Percentiles rank a stretch among this genome's conserved stretches.
Conservation (phyloP, 2,329 filamentous ascomycete species). For the Alternaria sp. region DNA sequence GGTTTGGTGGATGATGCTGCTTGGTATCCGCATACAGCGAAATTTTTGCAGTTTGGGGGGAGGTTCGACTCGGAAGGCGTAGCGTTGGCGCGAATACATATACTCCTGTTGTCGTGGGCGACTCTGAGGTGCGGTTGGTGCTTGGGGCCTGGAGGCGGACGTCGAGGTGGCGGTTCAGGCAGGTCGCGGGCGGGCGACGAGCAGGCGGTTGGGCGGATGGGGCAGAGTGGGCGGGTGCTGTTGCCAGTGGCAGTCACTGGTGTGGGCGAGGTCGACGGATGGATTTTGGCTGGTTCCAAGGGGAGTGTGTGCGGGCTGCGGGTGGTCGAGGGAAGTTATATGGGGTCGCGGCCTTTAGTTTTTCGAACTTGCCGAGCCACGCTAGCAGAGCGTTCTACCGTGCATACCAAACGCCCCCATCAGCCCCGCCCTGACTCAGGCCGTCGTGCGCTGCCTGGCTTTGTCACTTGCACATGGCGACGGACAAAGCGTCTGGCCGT, state of each 20-base stretch:
- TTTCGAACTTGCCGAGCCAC: constrained; percentile 25
- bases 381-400: constrained; percentile 2
- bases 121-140: constrained; percentile 40
- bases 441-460: neutral
- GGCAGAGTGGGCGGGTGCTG: neutral
- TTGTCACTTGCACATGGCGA: neutral
- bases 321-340: constrained; percentile 25
- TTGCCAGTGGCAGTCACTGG: constrained; percentile 32
- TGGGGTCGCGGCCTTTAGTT: constrained; percentile 22
- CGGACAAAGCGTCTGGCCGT: neutral
- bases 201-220: constrained; percentile 5
- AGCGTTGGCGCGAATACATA: constrained; percentile 99
- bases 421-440: constrained; percentile 2
- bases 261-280: constrained; percentile 21
- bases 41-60: constrained; percentile 96
- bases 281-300: constrained; percentile 28
- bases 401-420: constrained; percentile 6
- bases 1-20: constrained; percentile 85
- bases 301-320: constrained; percentile 25
- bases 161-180: constrained; percentile 47
- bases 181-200: constrained; percentile 39
- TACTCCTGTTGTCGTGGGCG: constrained; percentile 65
- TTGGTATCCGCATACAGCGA: constrained; percentile 93
- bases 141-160: constrained; percentile 33
- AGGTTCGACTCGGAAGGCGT: constrained; percentile 92